phyloP scores from a whole-genome alignment of 2,329 filamentous ascomycete genomes.

The Amesomyces nigricolor region DNA sequence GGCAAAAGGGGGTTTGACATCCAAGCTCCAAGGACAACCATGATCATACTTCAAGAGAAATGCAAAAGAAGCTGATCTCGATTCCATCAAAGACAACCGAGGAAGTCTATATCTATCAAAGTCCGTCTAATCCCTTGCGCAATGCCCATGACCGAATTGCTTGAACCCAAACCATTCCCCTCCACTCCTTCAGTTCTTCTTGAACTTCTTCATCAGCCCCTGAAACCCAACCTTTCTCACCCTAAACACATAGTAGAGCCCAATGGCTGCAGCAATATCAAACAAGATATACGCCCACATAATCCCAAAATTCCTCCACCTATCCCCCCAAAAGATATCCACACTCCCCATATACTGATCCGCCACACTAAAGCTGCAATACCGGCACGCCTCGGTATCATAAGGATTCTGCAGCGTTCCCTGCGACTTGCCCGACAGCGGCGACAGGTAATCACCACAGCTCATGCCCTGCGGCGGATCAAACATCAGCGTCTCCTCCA shows the following conservation, averaged over 20 bases:
- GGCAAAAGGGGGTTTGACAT: too few species aligned
- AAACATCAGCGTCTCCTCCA: conserved; percentile 58
- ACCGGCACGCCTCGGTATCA: conserved; percentile 54
- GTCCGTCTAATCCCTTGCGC: too few species aligned
- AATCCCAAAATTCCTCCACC: conserved; percentile 67
- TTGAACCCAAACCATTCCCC: not conserved
- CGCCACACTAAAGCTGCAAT: conserved; percentile 60
- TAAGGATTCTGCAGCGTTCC: conserved; percentile 60
- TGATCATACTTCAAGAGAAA: too few species aligned
- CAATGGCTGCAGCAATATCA: conserved; percentile 54
- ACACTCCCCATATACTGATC: conserved; percentile 51
- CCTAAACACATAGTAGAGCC: conserved; percentile 58
- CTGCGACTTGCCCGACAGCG: conserved; percentile 44
- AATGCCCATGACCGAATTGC: too few species aligned
- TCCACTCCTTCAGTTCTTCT: not conserved
- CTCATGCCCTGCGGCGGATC: conserved; percentile 56
- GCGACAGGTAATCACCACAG: conserved; percentile 57
- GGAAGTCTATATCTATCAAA: too few species aligned
- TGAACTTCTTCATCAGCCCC: conserved; percentile 4
- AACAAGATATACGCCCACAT: conserved; percentile 62
- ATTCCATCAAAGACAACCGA: too few species aligned
- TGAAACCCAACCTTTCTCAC: conserved; percentile 32
- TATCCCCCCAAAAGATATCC: conserved; percentile 45
- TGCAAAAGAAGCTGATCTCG: too few species aligned
- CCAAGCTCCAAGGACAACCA: too few species aligned